Evolutionary conservation across 495 filamentous ascomycete genomes (phyloP), one percentile per base, ranked within the genome.

Genomic region (Poronia punctata): DNA sequence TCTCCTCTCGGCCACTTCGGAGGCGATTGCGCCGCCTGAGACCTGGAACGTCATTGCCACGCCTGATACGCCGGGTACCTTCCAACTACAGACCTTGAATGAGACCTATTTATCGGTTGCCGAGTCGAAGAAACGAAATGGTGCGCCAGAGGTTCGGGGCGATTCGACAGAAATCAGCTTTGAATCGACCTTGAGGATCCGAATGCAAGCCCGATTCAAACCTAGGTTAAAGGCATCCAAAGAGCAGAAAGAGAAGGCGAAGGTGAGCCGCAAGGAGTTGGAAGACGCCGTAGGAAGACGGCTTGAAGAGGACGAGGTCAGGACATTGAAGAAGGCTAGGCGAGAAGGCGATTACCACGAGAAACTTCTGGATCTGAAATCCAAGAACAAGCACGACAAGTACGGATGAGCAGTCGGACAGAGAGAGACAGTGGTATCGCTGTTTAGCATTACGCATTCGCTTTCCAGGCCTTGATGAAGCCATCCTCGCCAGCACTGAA

Each of bases 311-410:
- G 81, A 88, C 37, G 90, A 98, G 58, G 84, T 97, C 7, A 82
- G 71, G 62, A 75, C 57, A 56, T 61, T 98, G 60, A 88, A 88
- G 72, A 83, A 64, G 65, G 88, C 89, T 17, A 73, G 88, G 59
- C 69, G 78, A 59, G 86, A 95, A 57, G 86, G 92, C 1, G 78
- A 90, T 60, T 98, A 88, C 57, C 83, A 97, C 65, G 93, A 98
- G 63, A 75, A 75, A 38, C 59, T 96, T 46, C 62, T 98, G 40
- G 82, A 95, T 71, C 71, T 97, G 20, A 88, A 86, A 61, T 86
- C 95, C 8, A 95, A 92, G 63, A 84, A 79, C 40, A 96, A 95
- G 66, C 92, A 98, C 68, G 92, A 98, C 66, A 98, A 98, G 60
- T 98, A 72, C 46, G 63, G 68, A 31, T 75, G 45, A 53, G 23